These are phyloP conservation scores for Hortiboletus flavorubellus DNA, from an alignment of 768 basidiomycete genomes.

Conservation along the genomic window DNA sequence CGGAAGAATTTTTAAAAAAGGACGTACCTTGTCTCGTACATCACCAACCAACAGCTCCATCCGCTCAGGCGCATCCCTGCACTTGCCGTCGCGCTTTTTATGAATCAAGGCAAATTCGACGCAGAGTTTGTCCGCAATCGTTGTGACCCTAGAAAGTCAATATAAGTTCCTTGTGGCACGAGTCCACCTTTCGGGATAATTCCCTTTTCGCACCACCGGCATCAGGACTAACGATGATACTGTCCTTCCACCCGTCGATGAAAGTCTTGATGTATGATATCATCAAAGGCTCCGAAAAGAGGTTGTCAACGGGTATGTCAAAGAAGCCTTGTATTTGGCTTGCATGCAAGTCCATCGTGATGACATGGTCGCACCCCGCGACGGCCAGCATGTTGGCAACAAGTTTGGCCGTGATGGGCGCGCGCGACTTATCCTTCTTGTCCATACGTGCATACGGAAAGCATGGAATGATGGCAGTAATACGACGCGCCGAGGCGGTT, in stretches of 20 bases:
- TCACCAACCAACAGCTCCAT: slow-evolving; percentile 97
- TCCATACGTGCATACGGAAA: slow-evolving; percentile 97
- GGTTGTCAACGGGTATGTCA: slow-evolving; percentile 96
- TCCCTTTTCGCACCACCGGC: slow-evolving; percentile 97
- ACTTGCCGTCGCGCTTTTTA: slow-evolving; percentile 75
- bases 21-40: slow-evolving; percentile 76
- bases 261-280: slow-evolving; percentile 86
- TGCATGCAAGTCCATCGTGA: slow-evolving; percentile 98
- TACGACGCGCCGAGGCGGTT: slow-evolving; percentile 90
- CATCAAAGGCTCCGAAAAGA: slow-evolving; percentile 96
- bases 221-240: slow-evolving; percentile 94
- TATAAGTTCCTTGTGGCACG: slow-evolving; percentile 1
- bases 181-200: neutral
- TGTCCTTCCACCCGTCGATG: slow-evolving; percentile 82
- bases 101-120: slow-evolving; percentile 97
- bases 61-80: slow-evolving; percentile 61
- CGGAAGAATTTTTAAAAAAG: neutral
- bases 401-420: slow-evolving; percentile 97
- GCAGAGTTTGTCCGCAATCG: slow-evolving; percentile 92
- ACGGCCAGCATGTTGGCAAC: slow-evolving; percentile 98
- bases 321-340: slow-evolving; percentile 99
- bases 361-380: slow-evolving; percentile 97
- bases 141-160: slow-evolving; percentile 67
- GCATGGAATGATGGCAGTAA: slow-evolving; percentile 97
- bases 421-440: slow-evolving; percentile 95